Conservation (phyloP, 768 basidiomycete species). For the Suillus paluster region DNA sequence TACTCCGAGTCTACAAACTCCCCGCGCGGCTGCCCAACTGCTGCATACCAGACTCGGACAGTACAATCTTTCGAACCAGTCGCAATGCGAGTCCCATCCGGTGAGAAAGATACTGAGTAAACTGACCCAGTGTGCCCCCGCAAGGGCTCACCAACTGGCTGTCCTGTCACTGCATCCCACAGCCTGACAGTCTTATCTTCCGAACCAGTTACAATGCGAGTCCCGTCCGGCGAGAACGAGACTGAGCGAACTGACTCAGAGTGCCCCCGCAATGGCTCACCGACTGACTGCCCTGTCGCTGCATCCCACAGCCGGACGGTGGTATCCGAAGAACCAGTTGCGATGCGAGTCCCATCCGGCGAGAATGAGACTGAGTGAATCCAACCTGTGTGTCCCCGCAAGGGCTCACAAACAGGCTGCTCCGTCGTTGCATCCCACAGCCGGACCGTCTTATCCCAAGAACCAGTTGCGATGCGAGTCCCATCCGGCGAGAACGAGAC, state of each 20-base stretch:
- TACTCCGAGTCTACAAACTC: too few species aligned
- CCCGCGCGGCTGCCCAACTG: neutral
- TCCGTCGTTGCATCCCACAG: too few species aligned
- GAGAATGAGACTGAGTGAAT: too few species aligned
- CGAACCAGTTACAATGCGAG: slow-evolving; percentile 14
- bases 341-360: too few species aligned
- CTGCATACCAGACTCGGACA: slow-evolving; percentile 12
- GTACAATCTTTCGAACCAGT: slow-evolving; percentile 1
- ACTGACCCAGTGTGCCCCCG: slow-evolving; percentile 6
- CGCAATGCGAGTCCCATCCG: slow-evolving; percentile 7
- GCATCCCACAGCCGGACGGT: slow-evolving; percentile 11
- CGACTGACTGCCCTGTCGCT: slow-evolving; percentile 8
- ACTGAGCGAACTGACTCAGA: slow-evolving; percentile 12
- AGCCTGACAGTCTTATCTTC: slow-evolving; percentile 8
- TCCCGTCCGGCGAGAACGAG: slow-evolving; percentile 22
- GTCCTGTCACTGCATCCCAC: slow-evolving; percentile 7
- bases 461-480: too few species aligned
- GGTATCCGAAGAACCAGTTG: too few species aligned
- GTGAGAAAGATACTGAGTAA: slow-evolving; percentile 1
- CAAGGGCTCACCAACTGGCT: neutral
- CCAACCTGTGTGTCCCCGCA: too few species aligned
- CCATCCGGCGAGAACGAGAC: slow-evolving; percentile 2
- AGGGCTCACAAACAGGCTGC: too few species aligned
- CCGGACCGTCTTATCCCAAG: too few species aligned
- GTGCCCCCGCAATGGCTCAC: slow-evolving; percentile 15